A percentile compares a stretch with the other conserved stretches of the same genome.
Evolutionary conservation across 306 rosid species (phyloP).

Genomic region (Abrus pulchellus): DNA sequence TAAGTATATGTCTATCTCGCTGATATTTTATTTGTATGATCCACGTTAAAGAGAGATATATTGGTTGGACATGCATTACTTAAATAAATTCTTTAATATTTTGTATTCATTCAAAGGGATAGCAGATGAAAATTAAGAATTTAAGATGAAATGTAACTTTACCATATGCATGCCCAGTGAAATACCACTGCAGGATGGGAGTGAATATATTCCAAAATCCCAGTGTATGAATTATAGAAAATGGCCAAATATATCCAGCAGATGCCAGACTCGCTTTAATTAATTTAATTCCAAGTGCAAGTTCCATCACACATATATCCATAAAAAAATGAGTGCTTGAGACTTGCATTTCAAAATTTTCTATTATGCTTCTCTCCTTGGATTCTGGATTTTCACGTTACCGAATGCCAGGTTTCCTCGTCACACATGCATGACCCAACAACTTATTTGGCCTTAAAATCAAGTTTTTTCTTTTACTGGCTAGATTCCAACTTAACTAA

Average conservation of each 20-base stretch:
- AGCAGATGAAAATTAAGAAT: neutral
- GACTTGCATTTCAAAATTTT: conserved; percentile 36
- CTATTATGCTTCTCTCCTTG: conserved; percentile 62
- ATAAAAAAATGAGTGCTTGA: conserved; percentile 32
- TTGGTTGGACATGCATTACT: no score
- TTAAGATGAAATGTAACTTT: conserved; percentile 6
- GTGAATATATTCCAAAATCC: conserved; percentile 47
- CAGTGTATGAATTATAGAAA: conserved; percentile 46
- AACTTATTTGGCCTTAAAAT: conserved; percentile 34
- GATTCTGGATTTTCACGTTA: conserved; percentile 88
- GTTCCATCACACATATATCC: conserved; percentile 52
- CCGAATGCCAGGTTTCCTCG: conserved; percentile 72
- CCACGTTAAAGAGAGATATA: no score
- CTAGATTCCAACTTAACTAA: conserved; percentile 47
- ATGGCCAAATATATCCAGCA: conserved; percentile 64
- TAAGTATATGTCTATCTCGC: neutral
- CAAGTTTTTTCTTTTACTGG: conserved; percentile 22
- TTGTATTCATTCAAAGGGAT: neutral
- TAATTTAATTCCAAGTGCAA: conserved; percentile 55
- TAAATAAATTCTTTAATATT: neutral
- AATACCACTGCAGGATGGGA: neutral
- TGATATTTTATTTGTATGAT: neutral
- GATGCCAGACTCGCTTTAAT: conserved; percentile 62
- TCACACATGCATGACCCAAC: conserved; percentile 71
- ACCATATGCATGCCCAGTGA: conserved; percentile 7